These are phyloP conservation scores for Hirschfeldia incana DNA, from an alignment of 345 rosid genomes.

Conservation along the genomic window DNA sequence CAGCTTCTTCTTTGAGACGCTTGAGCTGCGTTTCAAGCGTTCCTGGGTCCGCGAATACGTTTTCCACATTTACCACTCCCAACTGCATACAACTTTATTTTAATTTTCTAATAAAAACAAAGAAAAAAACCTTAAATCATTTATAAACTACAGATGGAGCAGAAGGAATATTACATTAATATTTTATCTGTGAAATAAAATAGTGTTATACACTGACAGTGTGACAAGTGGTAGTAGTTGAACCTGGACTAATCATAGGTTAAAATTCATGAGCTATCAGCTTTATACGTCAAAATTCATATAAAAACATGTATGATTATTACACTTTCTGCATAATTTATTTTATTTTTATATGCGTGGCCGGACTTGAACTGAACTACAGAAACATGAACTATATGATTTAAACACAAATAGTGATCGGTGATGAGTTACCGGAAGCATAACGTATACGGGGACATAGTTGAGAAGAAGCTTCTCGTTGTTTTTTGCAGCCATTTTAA, in stretches of 20 bases:
- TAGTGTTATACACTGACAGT: not conserved
- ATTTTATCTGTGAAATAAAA: not conserved
- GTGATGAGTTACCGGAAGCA: conserved; percentile 68
- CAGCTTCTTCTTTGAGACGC: conserved; percentile 61
- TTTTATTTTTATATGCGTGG: too few relatives aligned
- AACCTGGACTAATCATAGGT: not conserved
- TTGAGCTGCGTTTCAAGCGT: conserved; percentile 56
- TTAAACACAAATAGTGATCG: not conserved
- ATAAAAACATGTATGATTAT: not conserved
- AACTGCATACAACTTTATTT: conserved; percentile 43
- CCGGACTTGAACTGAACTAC: not conserved
- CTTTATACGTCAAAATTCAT: not conserved
- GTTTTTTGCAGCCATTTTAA: conserved; percentile 30
- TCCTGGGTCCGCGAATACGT: conserved; percentile 47
- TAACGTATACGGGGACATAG: conserved; percentile 74
- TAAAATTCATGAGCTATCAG: not conserved
- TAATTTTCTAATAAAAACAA: not conserved
- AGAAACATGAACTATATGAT: not conserved
- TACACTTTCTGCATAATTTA: too few relatives aligned
- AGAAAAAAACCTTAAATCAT: not conserved
- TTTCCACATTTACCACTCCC: conserved; percentile 59
- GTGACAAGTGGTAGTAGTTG: not conserved
- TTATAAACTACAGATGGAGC: not conserved
- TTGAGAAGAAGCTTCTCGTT: conserved; percentile 57
- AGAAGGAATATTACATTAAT: not conserved